Base-by-base conservation (phyloP, 1,284 basidiomycete species). In the Tranzscheliella williamsii region DNA sequence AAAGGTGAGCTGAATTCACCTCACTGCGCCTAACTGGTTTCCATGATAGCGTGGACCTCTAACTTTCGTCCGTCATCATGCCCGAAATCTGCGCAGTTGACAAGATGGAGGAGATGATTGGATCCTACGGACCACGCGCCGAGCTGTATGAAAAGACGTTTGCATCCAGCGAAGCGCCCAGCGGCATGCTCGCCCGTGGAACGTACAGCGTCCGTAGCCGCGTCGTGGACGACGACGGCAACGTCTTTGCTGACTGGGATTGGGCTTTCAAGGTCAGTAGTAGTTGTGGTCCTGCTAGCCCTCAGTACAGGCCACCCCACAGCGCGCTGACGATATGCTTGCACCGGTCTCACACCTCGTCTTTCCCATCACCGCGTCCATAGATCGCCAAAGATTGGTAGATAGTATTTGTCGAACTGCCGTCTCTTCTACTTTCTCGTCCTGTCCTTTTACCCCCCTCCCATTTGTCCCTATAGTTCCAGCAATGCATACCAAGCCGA, bases 51-150 rank as follows among this genome's bases (percentile, higher is more conserved):
- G n/a, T n/a, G n/a, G n/a, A n/a, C n/a, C n/a, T n/a, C n/a, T n/a
- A n/a, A n/a, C n/a, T n/a, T n/a, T n/a, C n/a, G n/a, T n/a, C n/a
- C n/a, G n/a, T n/a, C n/a, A n/a, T n/a, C n/a, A n/a, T n/a, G n/a
- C n/a, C n/a, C n/a, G n/a, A n/a, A n/a, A n/a, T n/a, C n/a, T 16
- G 21, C 27, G 31, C 70, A 90, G 90, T 91, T 66, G 90, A 91
- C 78, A 91, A 88, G 78, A 78, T 90, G 72, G 90, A 92, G 70
- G 84, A 89, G 72, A 93, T 93, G 91, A 84, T 92, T 26, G 91
- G 90, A 22, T 91, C 89, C 2, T 93, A 89, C 77, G 86, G 88
- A 5, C 72, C 78, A 2, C 65, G 70, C 24, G 38, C 46, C 20
- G 70, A 75, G 53, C 67, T 75, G 4, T 76, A 78, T 53, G 64